Conservation (phyloP, 768 basidiomycete species). For the Tubosaeta sp. region DNA sequence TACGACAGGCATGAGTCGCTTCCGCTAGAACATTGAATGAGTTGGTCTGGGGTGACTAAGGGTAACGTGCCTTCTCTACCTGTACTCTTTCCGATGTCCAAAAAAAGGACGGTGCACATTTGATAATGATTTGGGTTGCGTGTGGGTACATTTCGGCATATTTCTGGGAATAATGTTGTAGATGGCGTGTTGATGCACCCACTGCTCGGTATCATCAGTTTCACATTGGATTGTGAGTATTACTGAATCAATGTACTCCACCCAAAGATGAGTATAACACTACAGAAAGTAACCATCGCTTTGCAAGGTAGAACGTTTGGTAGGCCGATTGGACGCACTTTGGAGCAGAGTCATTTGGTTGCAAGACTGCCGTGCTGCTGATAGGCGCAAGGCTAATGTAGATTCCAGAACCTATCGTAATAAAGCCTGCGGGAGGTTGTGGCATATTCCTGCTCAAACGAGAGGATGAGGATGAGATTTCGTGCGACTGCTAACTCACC, state of each 20-base stretch:
- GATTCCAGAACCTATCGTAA: slow-evolving; percentile 12
- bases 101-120: slow-evolving; percentile 19
- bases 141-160: slow-evolving; percentile 24
- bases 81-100: slow-evolving; percentile 9
- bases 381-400: slow-evolving; percentile 9
- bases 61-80: slow-evolving; percentile 4
- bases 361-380: background rate
- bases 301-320: background rate
- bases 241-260: slow-evolving; percentile 26
- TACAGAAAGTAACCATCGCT: slow-evolving; percentile 2
- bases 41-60: background rate
- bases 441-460: slow-evolving; percentile 2
- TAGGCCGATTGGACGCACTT: slow-evolving; percentile 13
- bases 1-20: slow-evolving; percentile 17
- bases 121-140: slow-evolving; percentile 26
- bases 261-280: slow-evolving; percentile 29
- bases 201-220: slow-evolving; percentile 17
- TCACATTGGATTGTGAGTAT: background rate
- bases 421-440: slow-evolving; percentile 15
- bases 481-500: too few species aligned
- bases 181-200: slow-evolving; percentile 25
- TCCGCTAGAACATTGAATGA: slow-evolving; percentile 9
- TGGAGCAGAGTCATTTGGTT: slow-evolving; percentile 11
- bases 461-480: background rate
- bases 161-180: slow-evolving; percentile 22